Percentiles rank a stretch among this genome's conserved stretches.
Evolutionary conservation across 805 yeast species (phyloP).

Genomic region (Cyberlindnera samutprakarnensis): DNA sequence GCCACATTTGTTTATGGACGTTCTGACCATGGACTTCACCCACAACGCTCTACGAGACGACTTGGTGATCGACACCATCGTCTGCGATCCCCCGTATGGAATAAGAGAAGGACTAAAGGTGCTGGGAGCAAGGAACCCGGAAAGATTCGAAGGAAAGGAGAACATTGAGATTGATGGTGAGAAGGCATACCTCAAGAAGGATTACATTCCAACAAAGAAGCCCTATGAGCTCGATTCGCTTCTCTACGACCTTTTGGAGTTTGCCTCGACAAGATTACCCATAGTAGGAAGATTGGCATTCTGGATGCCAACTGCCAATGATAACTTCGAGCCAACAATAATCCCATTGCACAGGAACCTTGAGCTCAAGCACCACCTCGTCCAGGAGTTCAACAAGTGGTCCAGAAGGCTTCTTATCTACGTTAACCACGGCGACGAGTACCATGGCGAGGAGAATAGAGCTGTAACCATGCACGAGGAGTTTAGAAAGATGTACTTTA

Average conservation of each 20-base stretch:
- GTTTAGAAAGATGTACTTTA: constrained; percentile 22
- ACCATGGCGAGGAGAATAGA: constrained; percentile 40
- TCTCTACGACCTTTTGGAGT: constrained; percentile 69
- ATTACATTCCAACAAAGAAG: constrained; percentile 88
- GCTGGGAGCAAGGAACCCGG: constrained; percentile 73
- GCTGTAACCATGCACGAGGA: constrained; percentile 21
- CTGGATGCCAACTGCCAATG: constrained; percentile 98
- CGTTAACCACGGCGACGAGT: constrained; percentile 52
- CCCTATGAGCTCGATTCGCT: constrained; percentile 76
- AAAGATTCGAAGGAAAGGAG: constrained; percentile 66
- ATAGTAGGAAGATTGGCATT: constrained; percentile 77
- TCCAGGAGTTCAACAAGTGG: constrained; percentile 91
- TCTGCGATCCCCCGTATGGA: constrained; percentile 98
- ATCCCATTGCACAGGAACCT: constrained; percentile 76
- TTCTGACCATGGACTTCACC: constrained; percentile 89
- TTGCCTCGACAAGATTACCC: constrained; percentile 65
- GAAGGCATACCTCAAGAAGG: constrained; percentile 67
- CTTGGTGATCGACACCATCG: constrained; percentile 65
- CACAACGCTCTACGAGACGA: constrained; percentile 69
- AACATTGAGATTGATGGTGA: constrained; percentile 69
- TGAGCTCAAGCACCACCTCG: constrained; percentile 64
- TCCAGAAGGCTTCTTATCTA: constrained; percentile 81
- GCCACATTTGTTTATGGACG: constrained; percentile 54
- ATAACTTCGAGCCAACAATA: constrained; percentile 57
- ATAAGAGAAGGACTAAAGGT: constrained; percentile 93